These are phyloP conservation scores for Coniella vitis DNA, from an alignment of 2,329 filamentous ascomycete species.

Conservation along the genomic window DNA sequence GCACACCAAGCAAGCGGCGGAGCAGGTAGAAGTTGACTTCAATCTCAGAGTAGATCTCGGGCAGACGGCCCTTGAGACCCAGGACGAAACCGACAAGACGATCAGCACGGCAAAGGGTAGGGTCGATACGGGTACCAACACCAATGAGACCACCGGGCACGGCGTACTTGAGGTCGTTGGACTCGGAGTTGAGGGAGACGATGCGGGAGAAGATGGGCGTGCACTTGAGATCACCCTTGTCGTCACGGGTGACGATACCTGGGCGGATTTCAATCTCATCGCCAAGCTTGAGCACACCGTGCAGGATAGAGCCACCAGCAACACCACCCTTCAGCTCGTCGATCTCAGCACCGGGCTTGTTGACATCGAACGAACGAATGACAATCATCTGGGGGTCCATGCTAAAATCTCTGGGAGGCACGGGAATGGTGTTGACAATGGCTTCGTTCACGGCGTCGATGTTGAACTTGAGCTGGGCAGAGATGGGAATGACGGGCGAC, in stretches of 20 bases:
- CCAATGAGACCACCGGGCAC: conserved; percentile 96
- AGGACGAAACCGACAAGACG: conserved; percentile 97
- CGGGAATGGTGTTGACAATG: conserved; percentile 89
- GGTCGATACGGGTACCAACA: conserved; percentile 96
- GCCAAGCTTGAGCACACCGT: conserved; percentile 91
- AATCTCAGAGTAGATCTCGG: conserved; percentile 95
- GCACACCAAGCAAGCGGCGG: conserved; percentile 87
- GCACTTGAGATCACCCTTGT: conserved; percentile 89
- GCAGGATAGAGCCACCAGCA: conserved; percentile 92
- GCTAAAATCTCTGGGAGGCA: conserved; percentile 84
- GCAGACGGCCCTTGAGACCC: conserved; percentile 85
- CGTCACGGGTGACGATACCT: conserved; percentile 95
- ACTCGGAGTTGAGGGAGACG: conserved; percentile 91
- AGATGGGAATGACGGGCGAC: conserved; percentile 91
- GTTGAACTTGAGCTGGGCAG: conserved; percentile 98
- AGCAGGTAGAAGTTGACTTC: conserved; percentile 99
- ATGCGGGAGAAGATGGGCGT: conserved; percentile 95
- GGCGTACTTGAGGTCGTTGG: conserved; percentile 97
- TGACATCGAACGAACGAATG: conserved; percentile 98
- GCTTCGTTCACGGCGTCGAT: conserved; percentile 97
- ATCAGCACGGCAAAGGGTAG: conserved; percentile 96
- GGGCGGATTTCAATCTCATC: conserved; percentile 98
- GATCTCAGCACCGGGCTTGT: conserved; percentile 98
- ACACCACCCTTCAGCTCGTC: conserved; percentile 98
- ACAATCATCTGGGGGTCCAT: conserved; percentile 97